Percentiles rank a stretch among this genome's conserved stretches.
Evolutionary conservation across 208 protist genomes (phyloP).

Genomic region (Naegleria lovaniensis): DNA sequence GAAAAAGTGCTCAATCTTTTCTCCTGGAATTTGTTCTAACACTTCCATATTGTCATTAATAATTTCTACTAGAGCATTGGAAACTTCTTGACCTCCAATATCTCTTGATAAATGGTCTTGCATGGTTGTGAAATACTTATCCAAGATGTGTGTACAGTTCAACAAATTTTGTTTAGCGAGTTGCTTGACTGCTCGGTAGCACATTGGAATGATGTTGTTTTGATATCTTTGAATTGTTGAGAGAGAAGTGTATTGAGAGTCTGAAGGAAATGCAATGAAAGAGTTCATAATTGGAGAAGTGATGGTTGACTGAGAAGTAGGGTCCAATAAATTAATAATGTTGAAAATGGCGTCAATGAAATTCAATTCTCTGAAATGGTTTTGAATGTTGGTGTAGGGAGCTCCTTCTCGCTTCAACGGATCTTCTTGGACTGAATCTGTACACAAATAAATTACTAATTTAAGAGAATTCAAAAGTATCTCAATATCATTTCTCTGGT

Average conservation of each 20-base stretch:
- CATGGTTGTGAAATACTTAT: background rate
- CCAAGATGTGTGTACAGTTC: background rate
- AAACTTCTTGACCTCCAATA: background rate
- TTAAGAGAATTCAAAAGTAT: background rate
- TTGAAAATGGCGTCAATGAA: background rate
- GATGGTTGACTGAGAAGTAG: background rate
- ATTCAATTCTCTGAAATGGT: background rate
- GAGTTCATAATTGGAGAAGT: background rate
- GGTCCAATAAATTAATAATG: background rate
- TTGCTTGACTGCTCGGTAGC: background rate
- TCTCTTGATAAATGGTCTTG: background rate
- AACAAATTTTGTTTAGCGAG: background rate
- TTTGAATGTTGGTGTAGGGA: slow-evolving; percentile 4
- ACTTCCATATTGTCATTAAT: slow-evolving; percentile 14
- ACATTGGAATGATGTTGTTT: background rate
- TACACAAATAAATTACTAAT: background rate
- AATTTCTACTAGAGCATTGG: background rate
- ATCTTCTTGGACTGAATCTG: background rate
- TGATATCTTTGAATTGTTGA: background rate
- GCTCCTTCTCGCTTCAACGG: background rate
- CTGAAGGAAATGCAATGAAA: background rate
- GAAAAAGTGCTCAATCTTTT: background rate
- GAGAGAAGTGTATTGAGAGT: background rate
- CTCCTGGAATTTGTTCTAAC: background rate
- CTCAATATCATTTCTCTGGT: background rate